phyloP scores from a whole-genome alignment of 768 basidiomycete species.

The Mycena rebaudengoi region DNA sequence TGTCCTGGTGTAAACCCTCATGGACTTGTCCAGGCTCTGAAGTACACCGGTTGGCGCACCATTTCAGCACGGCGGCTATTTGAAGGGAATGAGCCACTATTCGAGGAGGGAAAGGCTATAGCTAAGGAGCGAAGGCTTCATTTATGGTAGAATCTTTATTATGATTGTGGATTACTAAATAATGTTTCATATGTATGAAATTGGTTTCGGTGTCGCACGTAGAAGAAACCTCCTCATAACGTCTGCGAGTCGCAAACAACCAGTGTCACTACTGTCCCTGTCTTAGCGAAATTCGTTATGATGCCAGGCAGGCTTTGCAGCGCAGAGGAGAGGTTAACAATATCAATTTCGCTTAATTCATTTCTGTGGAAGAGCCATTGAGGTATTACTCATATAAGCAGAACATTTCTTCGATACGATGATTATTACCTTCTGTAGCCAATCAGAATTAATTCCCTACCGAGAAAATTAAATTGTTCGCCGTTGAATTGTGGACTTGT shows the following conservation, averaged over 20 bases:
- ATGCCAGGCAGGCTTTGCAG: background rate
- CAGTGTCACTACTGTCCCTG: background rate
- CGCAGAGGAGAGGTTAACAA: too few species aligned
- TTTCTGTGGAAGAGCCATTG: too few species aligned
- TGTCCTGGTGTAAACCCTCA: conserved; percentile 8
- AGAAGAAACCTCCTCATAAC: background rate
- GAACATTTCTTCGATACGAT: too few species aligned
- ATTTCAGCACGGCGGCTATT: background rate
- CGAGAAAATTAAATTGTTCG: too few species aligned
- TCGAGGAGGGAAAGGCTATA: conserved; percentile 6
- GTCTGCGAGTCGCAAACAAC: background rate
- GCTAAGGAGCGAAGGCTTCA: background rate
- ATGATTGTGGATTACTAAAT: background rate
- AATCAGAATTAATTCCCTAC: too few species aligned
- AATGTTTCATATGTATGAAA: background rate
- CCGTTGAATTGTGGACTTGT: too few species aligned
- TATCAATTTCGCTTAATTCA: too few species aligned
- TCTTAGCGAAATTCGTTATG: background rate
- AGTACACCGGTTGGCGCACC: conserved; percentile 3
- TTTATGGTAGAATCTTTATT: background rate
- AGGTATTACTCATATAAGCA: too few species aligned
- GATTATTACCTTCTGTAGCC: too few species aligned
- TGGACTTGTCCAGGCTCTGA: conserved; percentile 11
- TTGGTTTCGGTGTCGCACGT: background rate
- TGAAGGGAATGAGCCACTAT: conserved; percentile 4